Evolutionary conservation across 106 monocot species (phyloP).

Genomic region (Dioscorea dumetorum): DNA sequence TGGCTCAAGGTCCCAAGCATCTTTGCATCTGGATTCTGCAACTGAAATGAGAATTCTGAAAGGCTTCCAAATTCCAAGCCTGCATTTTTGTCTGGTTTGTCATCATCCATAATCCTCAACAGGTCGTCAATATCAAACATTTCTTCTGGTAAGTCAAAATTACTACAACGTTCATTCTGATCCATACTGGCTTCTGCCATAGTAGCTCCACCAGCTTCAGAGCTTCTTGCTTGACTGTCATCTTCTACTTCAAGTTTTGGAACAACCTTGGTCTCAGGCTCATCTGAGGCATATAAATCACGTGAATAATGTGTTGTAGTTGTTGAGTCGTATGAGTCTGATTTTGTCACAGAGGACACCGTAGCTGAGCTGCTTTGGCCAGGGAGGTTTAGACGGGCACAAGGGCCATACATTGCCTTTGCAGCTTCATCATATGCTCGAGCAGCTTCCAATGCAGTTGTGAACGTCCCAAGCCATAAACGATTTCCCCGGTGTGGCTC

Average conservation of each 20-base stretch:
- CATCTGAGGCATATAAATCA: not conserved
- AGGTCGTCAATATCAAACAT: conserved; percentile 27
- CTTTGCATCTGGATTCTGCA: conserved; percentile 12
- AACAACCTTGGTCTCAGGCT: conserved; percentile 2
- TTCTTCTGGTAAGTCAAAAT: conserved; percentile 6
- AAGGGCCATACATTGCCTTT: conserved; percentile 20
- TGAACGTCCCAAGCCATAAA: conserved; percentile 33
- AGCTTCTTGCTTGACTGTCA: too few species aligned
- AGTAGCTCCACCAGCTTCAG: not conserved
- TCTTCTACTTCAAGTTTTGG: conserved; percentile 2
- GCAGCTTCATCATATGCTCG: conserved; percentile 32
- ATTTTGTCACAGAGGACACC: conserved; percentile 10
- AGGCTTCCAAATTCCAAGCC: not conserved
- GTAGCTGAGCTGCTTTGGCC: not conserved
- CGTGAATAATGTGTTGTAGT: not conserved
- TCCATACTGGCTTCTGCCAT: not conserved
- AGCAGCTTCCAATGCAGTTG: conserved; percentile 30
- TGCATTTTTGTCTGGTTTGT: conserved; percentile 1
- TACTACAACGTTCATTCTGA: not conserved
- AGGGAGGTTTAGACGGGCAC: conserved; percentile 23
- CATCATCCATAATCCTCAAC: conserved; percentile 14
- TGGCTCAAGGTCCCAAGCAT: not conserved
- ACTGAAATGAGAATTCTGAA: conserved; percentile 3
- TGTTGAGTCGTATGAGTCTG: not conserved
- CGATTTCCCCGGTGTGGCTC: conserved; percentile 24